Evolutionary conservation across 805 yeast genomes (phyloP), one percentile per base, ranked within the genome.

Genomic region (Candida andamanensis): DNA sequence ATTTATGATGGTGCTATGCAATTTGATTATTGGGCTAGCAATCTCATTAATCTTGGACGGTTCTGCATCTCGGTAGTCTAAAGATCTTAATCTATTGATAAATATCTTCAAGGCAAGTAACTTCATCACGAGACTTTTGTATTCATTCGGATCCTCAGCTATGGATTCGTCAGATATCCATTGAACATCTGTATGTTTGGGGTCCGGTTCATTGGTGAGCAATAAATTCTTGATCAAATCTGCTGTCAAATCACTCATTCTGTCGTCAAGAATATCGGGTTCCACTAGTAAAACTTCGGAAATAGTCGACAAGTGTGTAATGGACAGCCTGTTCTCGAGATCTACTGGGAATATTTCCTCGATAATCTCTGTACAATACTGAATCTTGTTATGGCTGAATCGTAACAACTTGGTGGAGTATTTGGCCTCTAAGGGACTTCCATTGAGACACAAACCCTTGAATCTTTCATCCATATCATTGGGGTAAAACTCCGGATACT

Each of bases 11-110:
- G 86, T 74, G 20, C 74, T 63, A 18, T 86, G 63, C 17, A 86
- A 56, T 45, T 80, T 83, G 39, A 85, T 55, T 0, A 83, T 77
- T 11, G 86, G 85, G 34, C 69, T 73, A 0, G 81, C 75, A 25
- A 70, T 56, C 33, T 43, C 33, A 2, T 69, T 55, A 2, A 69
- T 51, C 8, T 62, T 60, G 2, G 54, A 48, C 17, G 15, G 24
- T 6, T 26, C 33, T 1, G 58, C 57, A 2, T 55, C 47, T 17
- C 44, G 44, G 6, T 9, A 11, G 3, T 42, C 46, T 5, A 44
- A 26, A 0, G 68, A 22, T 30, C 66, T 65, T 17, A 85, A 48
- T 53, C 84, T 69, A 47, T 80, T 80, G 2, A 77, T 71, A 27
- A 85, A 68, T 1, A 80, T 50, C 34, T 72, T 63, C 29, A 85